Percentiles rank a stretch among this genome's conserved stretches.
Conservation (phyloP, 495 filamentous ascomycete genomes). For the Podospora bellae-mahoneyi region DNA sequence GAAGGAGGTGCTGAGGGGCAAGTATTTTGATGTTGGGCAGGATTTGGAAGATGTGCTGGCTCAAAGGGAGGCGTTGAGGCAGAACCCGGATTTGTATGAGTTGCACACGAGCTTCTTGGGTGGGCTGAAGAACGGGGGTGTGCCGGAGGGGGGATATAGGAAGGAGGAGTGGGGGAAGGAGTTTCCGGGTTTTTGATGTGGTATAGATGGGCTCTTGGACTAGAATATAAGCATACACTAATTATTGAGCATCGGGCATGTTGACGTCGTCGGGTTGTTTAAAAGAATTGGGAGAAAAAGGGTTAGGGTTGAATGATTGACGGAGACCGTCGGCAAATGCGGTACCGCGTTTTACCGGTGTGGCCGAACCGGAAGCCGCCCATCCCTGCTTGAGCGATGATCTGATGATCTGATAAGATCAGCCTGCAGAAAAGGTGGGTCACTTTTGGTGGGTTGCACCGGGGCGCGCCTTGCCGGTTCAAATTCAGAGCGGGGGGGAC, state of each 20-base stretch:
- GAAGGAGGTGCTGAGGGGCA: constrained; percentile 28
- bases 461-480: background rate
- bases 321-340: background rate
- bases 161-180: constrained; percentile 24
- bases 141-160: constrained; percentile 19
- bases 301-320: background rate
- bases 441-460: background rate
- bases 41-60: constrained; percentile 34
- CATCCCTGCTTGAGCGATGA: constrained; percentile 8
- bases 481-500: background rate
- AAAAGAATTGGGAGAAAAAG: background rate
- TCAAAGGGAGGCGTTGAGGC: constrained; percentile 26
- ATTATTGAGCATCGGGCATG: no score
- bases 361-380: constrained; percentile 1
- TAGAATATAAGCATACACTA: no score
- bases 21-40: constrained; percentile 35
- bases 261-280: background rate
- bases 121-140: constrained; percentile 23
- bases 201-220: background rate
- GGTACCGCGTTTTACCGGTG: constrained; percentile 6
- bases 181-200: constrained; percentile 30
- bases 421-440: constrained; percentile 16
- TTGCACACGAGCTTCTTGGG: constrained; percentile 33
- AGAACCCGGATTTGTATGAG: constrained; percentile 23
- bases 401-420: constrained; percentile 39